Conservation (phyloP, 352 stramenopile genomes). For the Phytophthora uliginosa region DNA sequence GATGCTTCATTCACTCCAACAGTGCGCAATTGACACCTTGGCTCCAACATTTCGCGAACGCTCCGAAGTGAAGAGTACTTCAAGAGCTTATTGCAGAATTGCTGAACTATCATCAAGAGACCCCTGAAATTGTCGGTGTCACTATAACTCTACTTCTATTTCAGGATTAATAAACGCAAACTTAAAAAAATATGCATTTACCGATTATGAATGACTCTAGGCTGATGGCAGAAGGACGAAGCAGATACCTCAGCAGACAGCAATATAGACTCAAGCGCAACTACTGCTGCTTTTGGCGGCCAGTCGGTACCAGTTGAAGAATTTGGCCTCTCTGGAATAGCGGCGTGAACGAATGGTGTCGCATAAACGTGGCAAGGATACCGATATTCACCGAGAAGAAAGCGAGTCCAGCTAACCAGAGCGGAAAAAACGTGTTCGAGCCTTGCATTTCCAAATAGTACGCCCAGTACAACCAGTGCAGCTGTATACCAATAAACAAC, state of each 20-base stretch:
- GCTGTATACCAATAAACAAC: slow-evolving; percentile 33
- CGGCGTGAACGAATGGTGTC: slow-evolving; percentile 64
- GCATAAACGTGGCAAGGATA: slow-evolving; percentile 83
- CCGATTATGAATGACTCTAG: no score
- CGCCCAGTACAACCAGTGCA: slow-evolving; percentile 93
- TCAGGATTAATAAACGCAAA: no score
- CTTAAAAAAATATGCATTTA: no score
- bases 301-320: slow-evolving; percentile 46
- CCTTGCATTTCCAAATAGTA: slow-evolving; percentile 94
- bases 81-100: no score
- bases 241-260: neutral
- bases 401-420: slow-evolving; percentile 90
- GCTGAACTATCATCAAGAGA: no score
- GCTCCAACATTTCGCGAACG: no score
- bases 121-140: no score
- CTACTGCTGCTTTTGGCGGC: slow-evolving; percentile 34
- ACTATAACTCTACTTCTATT: no score
- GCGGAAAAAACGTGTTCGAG: slow-evolving; percentile 87
- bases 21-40: no score
- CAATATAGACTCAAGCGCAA: neutral
- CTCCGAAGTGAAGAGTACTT: no score
- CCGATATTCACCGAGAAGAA: slow-evolving; percentile 92
- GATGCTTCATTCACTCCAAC: no score
- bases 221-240: no score
- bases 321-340: slow-evolving; percentile 64